These are phyloP conservation scores for Lenzites betulinus DNA, from an alignment of 768 basidiomycete species.

Conservation along the genomic window DNA sequence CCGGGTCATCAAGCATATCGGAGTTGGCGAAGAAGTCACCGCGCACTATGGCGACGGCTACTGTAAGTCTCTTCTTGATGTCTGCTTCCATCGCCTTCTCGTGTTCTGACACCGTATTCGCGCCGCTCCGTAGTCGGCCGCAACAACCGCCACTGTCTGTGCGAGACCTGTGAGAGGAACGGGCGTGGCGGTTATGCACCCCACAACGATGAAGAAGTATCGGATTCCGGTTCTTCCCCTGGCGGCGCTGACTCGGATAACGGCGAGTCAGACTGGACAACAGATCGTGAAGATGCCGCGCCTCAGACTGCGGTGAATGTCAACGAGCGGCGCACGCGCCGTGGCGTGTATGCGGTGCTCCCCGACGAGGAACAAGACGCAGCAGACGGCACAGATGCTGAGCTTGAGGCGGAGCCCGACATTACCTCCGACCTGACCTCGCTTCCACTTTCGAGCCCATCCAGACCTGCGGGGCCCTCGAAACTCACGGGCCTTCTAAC, in stretches of 20 bases:
- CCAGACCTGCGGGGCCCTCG: slow-evolving; percentile 17
- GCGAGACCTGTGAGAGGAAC: slow-evolving; percentile 82
- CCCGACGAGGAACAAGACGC: slow-evolving; percentile 57
- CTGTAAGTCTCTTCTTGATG: slow-evolving; percentile 54
- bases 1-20: slow-evolving; percentile 75
- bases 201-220: slow-evolving; percentile 52
- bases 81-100: slow-evolving; percentile 5
- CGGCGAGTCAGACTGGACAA: slow-evolving; percentile 27
- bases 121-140: slow-evolving; percentile 52
- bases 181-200: slow-evolving; percentile 73
- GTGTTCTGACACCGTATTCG: slow-evolving; percentile 23
- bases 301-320: slow-evolving; percentile 51
- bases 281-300: slow-evolving; percentile 32
- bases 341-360: slow-evolving; percentile 78
- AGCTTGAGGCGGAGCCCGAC: slow-evolving; percentile 48
- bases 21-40: slow-evolving; percentile 83
- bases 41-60: slow-evolving; percentile 91
- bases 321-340: slow-evolving; percentile 78
- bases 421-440: slow-evolving; percentile 50
- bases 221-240: slow-evolving; percentile 36
- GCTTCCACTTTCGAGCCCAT: slow-evolving; percentile 45
- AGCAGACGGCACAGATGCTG: slow-evolving; percentile 48
- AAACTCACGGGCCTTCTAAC: slow-evolving; percentile 30
- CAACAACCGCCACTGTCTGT: slow-evolving; percentile 75
- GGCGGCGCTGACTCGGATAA: slow-evolving; percentile 45